Conservation (phyloP, 805 yeast species). For the Ogataea sp. region DNA sequence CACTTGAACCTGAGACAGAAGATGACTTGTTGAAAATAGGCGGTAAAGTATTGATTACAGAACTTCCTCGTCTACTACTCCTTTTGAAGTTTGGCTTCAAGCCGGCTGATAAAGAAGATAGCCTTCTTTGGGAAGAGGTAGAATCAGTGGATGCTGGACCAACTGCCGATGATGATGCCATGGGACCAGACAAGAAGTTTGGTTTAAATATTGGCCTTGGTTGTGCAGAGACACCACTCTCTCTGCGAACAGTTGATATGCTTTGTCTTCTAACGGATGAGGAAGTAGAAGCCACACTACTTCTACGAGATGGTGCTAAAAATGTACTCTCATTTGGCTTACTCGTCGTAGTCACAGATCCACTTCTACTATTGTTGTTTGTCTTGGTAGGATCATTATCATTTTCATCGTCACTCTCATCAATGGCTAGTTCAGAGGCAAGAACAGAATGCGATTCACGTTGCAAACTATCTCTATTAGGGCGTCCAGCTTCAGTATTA, state of each 20-base stretch:
- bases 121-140: conserved; percentile 6
- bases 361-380: no score
- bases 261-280: conserved; percentile 3
- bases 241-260: not conserved
- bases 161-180: conserved; percentile 5
- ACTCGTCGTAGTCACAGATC: not conserved
- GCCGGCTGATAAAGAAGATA: conserved; percentile 10
- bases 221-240: not conserved
- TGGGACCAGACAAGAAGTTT: no score
- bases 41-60: not conserved
- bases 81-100: not conserved
- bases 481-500: no score
- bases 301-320: not conserved
- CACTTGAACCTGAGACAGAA: not conserved
- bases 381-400: not conserved
- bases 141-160: conserved; percentile 1
- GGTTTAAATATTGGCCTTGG: conserved; percentile 1
- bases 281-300: not conserved
- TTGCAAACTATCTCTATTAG: no score
- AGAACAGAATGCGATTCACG: no score
- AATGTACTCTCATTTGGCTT: not conserved
- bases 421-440: no score
- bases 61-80: not conserved
- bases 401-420: conserved; percentile 4
- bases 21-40: not conserved